Evolutionary conservation across 2,329 filamentous ascomycete species (phyloP), one percentile per base, ranked within the genome.

Genomic region (Mycosphaerella arachidis): DNA sequence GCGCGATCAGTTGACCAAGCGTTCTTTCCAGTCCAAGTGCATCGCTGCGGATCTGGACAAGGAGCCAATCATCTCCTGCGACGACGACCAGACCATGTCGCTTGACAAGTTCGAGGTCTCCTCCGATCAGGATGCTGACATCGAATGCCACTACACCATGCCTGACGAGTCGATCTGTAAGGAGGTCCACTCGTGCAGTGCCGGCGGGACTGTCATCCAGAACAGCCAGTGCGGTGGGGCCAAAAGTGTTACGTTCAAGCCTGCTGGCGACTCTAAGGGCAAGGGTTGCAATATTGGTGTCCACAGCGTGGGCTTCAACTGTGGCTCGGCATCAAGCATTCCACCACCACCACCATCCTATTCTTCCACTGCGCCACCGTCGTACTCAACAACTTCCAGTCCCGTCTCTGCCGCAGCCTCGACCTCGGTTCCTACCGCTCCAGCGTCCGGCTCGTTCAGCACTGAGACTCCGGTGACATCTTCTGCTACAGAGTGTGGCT

Each of bases 221-320:
- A 97, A 97, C 84, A 85, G 80, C 62, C 91, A 97, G 82, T 97
- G 93, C 74, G 93, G 92, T 84, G 92, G 92, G 76, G 92, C 93
- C 66, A 91, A 83, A 73, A 86, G 85, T 59, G 91, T 97, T 63
- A 86, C 84, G 57, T 86, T 97, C 73, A 78, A 81, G 65, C 76
- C 81, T 56, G 76, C 73, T 63, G 66, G 63, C 35, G 63, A 65
- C 52, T 61, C 52, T 33, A 64, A 65, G 18, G 63, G 67, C 56
- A 67, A 68, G 55, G 67, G 66, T 2, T 94, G 90, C 80, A 82
- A 83, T 68, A 82, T 96, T 69, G 86, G 86, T 69, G 84, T 94
- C 69, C 88, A 90, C 77, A 82, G 81, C 72, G 85, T 95, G 69
- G 82, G 80, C 67, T 95, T 93, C 76, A 84, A 92, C 78, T 95